Base-by-base conservation (phyloP, 2,329 filamentous ascomycete genomes). In the Harringtonia aguacate region DNA sequence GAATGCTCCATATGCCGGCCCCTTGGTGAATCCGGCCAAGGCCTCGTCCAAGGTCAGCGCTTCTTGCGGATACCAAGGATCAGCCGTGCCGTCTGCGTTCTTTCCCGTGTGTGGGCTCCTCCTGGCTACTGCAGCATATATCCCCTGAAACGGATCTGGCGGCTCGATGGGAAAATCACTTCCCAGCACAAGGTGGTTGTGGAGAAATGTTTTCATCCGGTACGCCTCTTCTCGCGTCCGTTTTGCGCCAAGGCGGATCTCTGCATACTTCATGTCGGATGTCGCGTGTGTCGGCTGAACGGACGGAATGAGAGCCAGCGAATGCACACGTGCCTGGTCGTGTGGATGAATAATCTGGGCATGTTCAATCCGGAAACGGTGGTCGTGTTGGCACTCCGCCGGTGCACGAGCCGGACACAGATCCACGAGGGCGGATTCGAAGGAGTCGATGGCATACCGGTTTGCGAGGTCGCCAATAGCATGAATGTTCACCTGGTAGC, bases 131-230 rank as follows among this genome's bases (percentile, higher is more conserved):
- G 81, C 81, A 4, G 81, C 80, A 52, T 82, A 85, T 33, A 85
- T 76, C 17, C 81, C 81, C 44, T 79, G 72, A 50, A 83, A 81
- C 2, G 81, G 77, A 52, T 76, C 73, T 0, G 79, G 72, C 3
- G 80, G 81, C 56, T 85, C 81, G 8, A 86, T 81, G 31, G 81
- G 81, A 52, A 85, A 85, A 53, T 85, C 81, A 39, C 77, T 82
- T 3, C 81, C 81, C 2, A 86, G 66, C 1, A 84, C 61, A 15
- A 41, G 28, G 14, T 21, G 45, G 36, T 42, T 45, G 17, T 33
- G 41, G 2, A 81, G 66, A 2, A 84, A 59, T 0, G 75, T 77
- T 12, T 66, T 65, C 80, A 85, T 84, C 20, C 79, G 69, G 58
- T 86, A 86, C 1, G 80, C 81, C 47, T 77, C 73, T 14, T 61